phyloP scores from a whole-genome alignment of 2,329 filamentous ascomycete genomes.

The Alternaria novae-zelandiae region DNA sequence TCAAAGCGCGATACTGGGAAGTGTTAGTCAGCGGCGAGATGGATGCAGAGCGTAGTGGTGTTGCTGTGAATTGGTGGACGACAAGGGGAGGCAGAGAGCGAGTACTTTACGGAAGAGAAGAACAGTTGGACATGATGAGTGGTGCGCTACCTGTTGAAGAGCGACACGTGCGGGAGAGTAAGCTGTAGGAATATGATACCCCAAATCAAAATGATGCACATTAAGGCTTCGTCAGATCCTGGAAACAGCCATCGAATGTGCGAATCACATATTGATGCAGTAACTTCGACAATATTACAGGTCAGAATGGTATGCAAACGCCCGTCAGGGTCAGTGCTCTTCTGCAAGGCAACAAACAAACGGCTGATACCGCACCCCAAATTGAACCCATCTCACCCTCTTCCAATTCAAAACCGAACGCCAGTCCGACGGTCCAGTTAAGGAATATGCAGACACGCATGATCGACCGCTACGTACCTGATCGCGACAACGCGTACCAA shows the following conservation, averaged over 20 bases:
- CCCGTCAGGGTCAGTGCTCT: background rate
- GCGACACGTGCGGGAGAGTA: slow-evolving; percentile 48
- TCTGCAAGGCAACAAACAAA: background rate
- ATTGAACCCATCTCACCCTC: background rate
- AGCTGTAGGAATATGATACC: slow-evolving; percentile 50
- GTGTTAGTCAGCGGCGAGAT: slow-evolving; percentile 81
- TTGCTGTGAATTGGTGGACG: slow-evolving; percentile 88
- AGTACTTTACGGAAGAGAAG: slow-evolving; percentile 62
- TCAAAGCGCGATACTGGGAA: slow-evolving; percentile 78
- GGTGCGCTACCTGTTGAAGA: slow-evolving; percentile 55
- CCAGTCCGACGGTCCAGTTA: background rate
- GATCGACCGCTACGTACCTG: background rate
- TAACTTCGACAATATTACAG: background rate
- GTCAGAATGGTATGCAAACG: background rate
- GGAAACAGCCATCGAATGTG: background rate
- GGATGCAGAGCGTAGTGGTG: slow-evolving; percentile 81
- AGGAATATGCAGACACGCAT: background rate
- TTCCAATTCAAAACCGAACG: background rate
- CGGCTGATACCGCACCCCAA: background rate
- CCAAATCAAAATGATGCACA: slow-evolving; percentile 15
- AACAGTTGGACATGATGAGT: slow-evolving; percentile 58
- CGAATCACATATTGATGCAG: background rate
- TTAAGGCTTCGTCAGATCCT: background rate
- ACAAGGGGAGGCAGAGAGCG: slow-evolving; percentile 65
- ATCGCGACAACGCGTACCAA: background rate